phyloP scores from a whole-genome alignment of 495 filamentous ascomycete genomes.

The Penicillium pulvis region DNA sequence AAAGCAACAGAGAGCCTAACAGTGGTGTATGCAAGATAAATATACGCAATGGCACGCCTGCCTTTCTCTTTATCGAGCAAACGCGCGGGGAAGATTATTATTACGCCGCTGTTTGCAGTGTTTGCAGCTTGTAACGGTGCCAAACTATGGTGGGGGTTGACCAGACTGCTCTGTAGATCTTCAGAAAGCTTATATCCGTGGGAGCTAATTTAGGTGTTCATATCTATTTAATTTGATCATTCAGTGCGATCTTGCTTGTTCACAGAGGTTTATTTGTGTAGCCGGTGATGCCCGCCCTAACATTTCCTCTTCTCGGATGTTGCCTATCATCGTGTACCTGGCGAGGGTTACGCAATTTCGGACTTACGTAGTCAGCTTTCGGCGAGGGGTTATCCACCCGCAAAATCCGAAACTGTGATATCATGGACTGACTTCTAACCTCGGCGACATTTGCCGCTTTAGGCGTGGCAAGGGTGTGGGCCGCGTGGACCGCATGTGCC shows the following conservation, averaged over 20 bases:
- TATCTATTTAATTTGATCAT: background rate
- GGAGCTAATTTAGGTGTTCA: background rate
- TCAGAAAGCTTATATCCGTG: background rate
- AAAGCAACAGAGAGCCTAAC: background rate
- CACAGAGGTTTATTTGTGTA: background rate
- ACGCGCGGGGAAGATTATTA: constrained; percentile 17
- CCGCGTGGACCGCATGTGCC: too few species aligned
- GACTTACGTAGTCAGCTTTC: background rate
- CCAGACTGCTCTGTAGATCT: background rate
- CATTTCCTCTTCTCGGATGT: background rate
- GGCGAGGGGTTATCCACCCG: background rate
- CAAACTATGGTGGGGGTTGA: background rate
- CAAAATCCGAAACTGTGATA: background rate
- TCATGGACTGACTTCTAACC: background rate
- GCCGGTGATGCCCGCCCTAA: background rate
- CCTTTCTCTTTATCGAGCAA: constrained; percentile 10
- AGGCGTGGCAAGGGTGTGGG: background rate
- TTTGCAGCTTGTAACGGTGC: constrained; percentile 27
- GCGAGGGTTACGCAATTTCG: background rate
- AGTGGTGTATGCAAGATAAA: background rate
- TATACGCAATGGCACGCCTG: background rate
- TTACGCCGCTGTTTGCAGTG: constrained; percentile 29
- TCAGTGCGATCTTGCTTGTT: background rate
- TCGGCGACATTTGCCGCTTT: background rate
- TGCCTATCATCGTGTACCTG: background rate